A percentile compares a stretch with the other conserved stretches of the same genome.
Evolutionary conservation across 257 asterid species (phyloP).

Genomic region (Fraxinus cuspidata): DNA sequence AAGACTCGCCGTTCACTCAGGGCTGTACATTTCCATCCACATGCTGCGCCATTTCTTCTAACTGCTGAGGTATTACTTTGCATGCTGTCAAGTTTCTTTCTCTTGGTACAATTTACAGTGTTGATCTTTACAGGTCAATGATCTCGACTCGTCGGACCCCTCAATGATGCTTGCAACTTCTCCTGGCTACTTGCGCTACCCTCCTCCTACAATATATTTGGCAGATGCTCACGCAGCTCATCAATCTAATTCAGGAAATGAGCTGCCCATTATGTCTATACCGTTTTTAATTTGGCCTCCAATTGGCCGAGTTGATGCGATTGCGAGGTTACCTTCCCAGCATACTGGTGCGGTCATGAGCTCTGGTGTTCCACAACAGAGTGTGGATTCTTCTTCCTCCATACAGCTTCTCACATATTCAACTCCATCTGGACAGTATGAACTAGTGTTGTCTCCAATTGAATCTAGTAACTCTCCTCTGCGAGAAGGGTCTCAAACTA

Average conservation of each 20-base stretch:
- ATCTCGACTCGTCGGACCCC: conserved; percentile 90
- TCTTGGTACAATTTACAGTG: conserved; percentile 12
- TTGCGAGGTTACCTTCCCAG: conserved; percentile 42
- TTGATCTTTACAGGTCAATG: conserved; percentile 60
- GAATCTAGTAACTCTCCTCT: conserved; percentile 53
- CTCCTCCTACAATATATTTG: conserved; percentile 87
- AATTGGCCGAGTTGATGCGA: conserved; percentile 54
- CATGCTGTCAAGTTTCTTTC: conserved; percentile 23
- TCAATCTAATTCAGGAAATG: conserved; percentile 67
- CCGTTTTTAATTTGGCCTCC: conserved; percentile 83
- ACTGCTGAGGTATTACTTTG: conserved; percentile 85
- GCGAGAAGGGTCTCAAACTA: conserved; percentile 56
- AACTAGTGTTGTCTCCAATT: conserved; percentile 77
- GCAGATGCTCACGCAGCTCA: conserved; percentile 71
- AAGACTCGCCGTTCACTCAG: conserved; percentile 96
- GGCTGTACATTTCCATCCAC: conserved; percentile 97
- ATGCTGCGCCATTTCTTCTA: conserved; percentile 92
- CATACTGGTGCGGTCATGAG: conserved; percentile 46
- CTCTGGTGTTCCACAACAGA: conserved; percentile 50
- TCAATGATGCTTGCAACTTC: conserved; percentile 88
- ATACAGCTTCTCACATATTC: conserved; percentile 84
- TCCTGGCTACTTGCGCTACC: conserved; percentile 82
- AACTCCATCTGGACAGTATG: conserved; percentile 94
- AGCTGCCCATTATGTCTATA: conserved; percentile 69
- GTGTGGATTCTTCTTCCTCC: conserved; percentile 68